Base-by-base conservation (phyloP, 331 rosid genomes). In the Arachis monticola region DNA sequence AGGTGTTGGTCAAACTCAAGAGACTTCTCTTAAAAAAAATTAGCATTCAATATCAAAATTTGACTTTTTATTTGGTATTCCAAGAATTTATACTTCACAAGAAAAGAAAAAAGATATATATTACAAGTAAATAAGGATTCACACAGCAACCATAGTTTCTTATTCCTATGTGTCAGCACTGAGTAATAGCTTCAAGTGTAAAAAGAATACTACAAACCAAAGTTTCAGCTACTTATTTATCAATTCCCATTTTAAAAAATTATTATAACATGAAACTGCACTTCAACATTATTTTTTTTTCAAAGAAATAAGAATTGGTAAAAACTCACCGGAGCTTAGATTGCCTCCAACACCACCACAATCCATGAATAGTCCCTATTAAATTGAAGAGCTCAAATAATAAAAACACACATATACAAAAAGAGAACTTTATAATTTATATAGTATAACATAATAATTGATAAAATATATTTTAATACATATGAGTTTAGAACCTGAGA, bases 241-340 rank as follows among this genome's bases (percentile, higher is more conserved):
- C n/a, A n/a, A n/a, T n/a, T n/a, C n/a, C n/a, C n/a, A n/a, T 44
- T 53, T 55, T 2, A 50, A n/a, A 58, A 45, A 61, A 41, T 57
- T 12, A 73, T 35, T 7, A 27, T 51, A 17, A 52, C 41, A 52
- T 52, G 27, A 44, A 13, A 50, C 10, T 58, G 11, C 59, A 59
- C 6, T 67, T 35, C 10, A 52, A 46, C 10, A 5, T 46, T 46
- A 5, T 46, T 46, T 48, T 8, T 8, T 6, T 9, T 2, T 8
- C 2, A 9, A 40, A 71, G 46, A 60, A 3, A 64, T 4, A 55
- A n/a, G 8, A 62, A 30, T 17, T 52, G 46, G 10, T 60, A 51
- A 79, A 83, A 79, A 83, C 88, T 90, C 79, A 90, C 99, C 97
- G 2, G 97, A 77, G 83, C 93, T 92, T 79, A 92, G 62, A 67